A percentile compares a stretch with the other conserved stretches of the same genome.
These are phyloP conservation scores for Globisporangium abappressorium DNA, from an alignment of 352 stramenopile species.

Conservation along the genomic window DNA sequence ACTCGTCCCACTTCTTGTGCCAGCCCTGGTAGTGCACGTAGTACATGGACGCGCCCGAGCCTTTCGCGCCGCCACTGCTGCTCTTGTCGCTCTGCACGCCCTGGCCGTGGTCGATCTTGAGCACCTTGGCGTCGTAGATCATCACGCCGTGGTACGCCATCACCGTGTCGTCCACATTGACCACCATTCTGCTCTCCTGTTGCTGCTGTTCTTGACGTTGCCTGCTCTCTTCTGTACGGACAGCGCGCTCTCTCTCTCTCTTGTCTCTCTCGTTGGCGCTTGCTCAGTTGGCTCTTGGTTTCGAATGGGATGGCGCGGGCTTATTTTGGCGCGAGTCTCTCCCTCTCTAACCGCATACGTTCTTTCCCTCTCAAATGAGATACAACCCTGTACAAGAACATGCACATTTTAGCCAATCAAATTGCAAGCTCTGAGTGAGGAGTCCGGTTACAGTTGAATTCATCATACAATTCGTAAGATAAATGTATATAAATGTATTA, in stretches of 20 bases:
- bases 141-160: conserved; percentile 78
- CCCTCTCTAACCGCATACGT: no score
- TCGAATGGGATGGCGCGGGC: neutral
- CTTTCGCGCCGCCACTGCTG: conserved; percentile 6
- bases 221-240: neutral
- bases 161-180: conserved; percentile 70
- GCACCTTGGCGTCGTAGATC: conserved; percentile 86
- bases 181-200: conserved; percentile 29
- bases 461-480: no score
- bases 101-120: conserved; percentile 74
- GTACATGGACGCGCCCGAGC: conserved; percentile 52
- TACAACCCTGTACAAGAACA: no score
- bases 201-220: neutral
- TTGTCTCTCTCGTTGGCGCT: neutral
- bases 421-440: no score
- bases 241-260: neutral
- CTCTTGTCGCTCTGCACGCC: conserved; percentile 36
- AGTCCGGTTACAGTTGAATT: no score
- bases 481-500: no score
- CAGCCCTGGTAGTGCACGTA: conserved; percentile 91
- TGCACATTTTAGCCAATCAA: no score
- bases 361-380: no score
- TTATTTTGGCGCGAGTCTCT: neutral
- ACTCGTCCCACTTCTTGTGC: conserved; percentile 92
- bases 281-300: neutral